Percentiles rank a stretch among this genome's conserved stretches.
Conservation (phyloP, 148 eudicot genomes). For the Dianthus caryophyllus region DNA sequence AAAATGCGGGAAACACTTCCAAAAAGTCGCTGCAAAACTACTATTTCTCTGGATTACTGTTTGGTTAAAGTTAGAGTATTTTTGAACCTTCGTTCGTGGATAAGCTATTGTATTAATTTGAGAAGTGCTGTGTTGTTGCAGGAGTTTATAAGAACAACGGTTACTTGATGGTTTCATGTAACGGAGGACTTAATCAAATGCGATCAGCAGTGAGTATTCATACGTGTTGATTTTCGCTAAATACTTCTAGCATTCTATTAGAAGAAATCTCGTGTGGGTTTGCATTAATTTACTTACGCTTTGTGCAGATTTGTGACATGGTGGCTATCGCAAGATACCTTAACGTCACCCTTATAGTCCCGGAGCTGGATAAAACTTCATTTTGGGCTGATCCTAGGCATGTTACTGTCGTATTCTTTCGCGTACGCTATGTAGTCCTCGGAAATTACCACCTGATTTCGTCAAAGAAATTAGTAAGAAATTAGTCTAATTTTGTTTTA, state of each 20-base stretch:
- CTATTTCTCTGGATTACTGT: background rate
- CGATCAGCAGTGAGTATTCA: slow-evolving; percentile 76
- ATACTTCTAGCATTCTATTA: slow-evolving; percentile 1
- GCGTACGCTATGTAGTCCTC: slow-evolving; percentile 19
- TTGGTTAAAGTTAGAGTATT: too few species aligned
- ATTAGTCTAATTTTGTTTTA: slow-evolving; percentile 7
- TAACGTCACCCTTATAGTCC: slow-evolving; percentile 90
- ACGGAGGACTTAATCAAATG: slow-evolving; percentile 99
- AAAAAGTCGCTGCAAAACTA: background rate
- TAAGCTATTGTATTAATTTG: slow-evolving; percentile 7
- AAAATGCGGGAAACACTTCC: background rate
- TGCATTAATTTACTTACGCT: background rate
- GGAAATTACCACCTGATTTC: background rate
- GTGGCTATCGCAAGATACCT: slow-evolving; percentile 96
- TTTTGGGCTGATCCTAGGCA: slow-evolving; percentile 99
- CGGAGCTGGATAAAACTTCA: slow-evolving; percentile 88
- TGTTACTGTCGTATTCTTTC: slow-evolving; percentile 32
- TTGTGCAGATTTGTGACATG: slow-evolving; percentile 92
- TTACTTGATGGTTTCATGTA: slow-evolving; percentile 95
- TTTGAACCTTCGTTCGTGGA: background rate
- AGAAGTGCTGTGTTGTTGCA: slow-evolving; percentile 22
- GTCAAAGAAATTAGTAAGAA: background rate
- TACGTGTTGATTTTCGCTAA: background rate
- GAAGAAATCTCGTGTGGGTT: background rate
- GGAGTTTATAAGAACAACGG: slow-evolving; percentile 96